Evolutionary conservation across 1,284 basidiomycete species (phyloP).

Genomic region (Porogramme epimiltina): DNA sequence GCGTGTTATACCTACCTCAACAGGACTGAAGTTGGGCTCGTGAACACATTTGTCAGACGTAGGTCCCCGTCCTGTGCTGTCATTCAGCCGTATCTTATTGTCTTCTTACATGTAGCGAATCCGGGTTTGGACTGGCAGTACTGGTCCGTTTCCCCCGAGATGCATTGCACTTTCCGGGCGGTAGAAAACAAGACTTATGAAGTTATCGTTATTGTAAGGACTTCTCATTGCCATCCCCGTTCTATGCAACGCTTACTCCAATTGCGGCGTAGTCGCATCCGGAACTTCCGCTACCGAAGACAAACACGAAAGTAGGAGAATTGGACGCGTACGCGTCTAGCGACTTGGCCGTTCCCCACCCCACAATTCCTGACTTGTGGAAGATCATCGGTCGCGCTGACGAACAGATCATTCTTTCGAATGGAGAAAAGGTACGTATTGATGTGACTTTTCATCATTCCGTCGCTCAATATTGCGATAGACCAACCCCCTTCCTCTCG

Average conservation of each 20-base stretch:
- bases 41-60: background rate
- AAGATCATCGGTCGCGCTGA: conserved; percentile 3
- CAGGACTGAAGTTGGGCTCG: background rate
- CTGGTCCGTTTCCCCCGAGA: background rate
- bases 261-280: background rate
- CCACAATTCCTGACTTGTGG: conserved; percentile 3
- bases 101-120: background rate
- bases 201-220: background rate
- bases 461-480: background rate
- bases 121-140: background rate
- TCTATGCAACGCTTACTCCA: no score
- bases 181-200: background rate
- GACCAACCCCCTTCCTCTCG: conserved; percentile 3
- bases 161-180: background rate
- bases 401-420: conserved; percentile 4
- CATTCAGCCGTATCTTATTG: no score
- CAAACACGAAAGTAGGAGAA: conserved; percentile 1
- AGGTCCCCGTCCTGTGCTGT: no score
- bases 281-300: background rate
- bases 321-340: background rate
- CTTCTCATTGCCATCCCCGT: background rate
- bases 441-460: no score
- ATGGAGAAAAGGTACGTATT: conserved; percentile 1
- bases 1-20: background rate
- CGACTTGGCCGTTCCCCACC: conserved; percentile 4